phyloP scores from a whole-genome alignment of 2,329 filamentous ascomycete species.

The Arthrobotrys pseudoclavata region DNA sequence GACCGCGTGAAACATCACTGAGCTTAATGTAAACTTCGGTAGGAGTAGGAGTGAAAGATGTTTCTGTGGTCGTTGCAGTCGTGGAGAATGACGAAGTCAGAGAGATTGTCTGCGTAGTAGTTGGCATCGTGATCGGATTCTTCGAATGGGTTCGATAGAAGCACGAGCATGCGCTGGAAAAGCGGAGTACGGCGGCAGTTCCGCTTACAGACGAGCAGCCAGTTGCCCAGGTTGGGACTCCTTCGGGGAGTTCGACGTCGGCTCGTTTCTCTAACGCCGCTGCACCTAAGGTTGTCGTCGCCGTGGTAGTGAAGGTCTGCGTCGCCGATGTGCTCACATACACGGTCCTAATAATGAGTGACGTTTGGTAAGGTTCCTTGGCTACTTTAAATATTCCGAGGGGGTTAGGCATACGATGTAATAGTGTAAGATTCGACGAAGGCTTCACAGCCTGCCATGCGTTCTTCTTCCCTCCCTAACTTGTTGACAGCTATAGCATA shows the following conservation, averaged over 20 bases:
- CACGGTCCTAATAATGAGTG: neutral
- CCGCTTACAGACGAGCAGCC: neutral
- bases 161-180: neutral
- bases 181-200: neutral
- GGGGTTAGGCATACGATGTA: neutral
- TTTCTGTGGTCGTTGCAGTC: neutral
- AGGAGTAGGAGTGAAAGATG: neutral
- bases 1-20: neutral
- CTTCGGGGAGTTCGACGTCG: neutral
- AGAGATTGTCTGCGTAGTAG: neutral
- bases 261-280: too few relatives aligned
- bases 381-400: neutral
- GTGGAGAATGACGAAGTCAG: neutral
- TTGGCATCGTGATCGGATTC: neutral
- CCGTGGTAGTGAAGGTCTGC: neutral
- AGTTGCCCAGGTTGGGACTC: neutral
- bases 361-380: too few relatives aligned
- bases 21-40: neutral
- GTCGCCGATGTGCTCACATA: neutral
- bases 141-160: neutral
- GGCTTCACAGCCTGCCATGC: neutral
- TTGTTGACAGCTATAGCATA: neutral
- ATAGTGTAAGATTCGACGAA: neutral
- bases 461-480: too few relatives aligned
- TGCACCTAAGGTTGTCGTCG: too few relatives aligned